These are phyloP conservation scores for Coprinellus micaceus DNA, from an alignment of 768 basidiomycete genomes.

Conservation along the genomic window DNA sequence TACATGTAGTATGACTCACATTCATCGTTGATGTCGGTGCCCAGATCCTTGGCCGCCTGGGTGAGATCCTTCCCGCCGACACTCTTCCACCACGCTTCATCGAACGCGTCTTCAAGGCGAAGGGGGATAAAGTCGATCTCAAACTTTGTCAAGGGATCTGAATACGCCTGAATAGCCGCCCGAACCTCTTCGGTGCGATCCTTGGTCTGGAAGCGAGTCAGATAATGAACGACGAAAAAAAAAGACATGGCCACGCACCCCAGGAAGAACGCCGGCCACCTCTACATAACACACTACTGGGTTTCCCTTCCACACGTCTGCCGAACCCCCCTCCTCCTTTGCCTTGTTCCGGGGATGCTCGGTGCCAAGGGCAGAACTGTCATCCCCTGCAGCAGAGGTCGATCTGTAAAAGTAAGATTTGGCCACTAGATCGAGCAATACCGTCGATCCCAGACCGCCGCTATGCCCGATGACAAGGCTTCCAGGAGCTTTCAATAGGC, in stretches of 20 bases:
- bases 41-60: conserved; percentile 21
- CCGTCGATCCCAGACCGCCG: conserved; percentile 75
- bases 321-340: conserved; percentile 12
- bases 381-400: conserved; percentile 16
- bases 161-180: conserved; percentile 42
- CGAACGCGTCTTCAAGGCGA: conserved; percentile 73
- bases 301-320: conserved; percentile 52
- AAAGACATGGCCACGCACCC: conserved; percentile 38
- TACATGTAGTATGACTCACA: conserved; percentile 27
- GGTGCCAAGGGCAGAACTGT: conserved; percentile 44
- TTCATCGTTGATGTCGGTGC: conserved; percentile 52
- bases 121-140: conserved; percentile 56
- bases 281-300: conserved; percentile 70
- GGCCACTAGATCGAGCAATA: conserved; percentile 66
- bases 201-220: conserved; percentile 37
- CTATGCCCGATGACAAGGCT: conserved; percentile 69
- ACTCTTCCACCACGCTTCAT: conserved; percentile 59
- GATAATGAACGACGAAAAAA: conserved; percentile 13
- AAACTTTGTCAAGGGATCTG: conserved; percentile 22
- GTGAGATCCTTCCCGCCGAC: conserved; percentile 32
- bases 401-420: conserved; percentile 46
- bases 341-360: conserved; percentile 60
- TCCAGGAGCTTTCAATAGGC: conserved; percentile 56
- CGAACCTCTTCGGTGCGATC: conserved; percentile 55
- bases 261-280: conserved; percentile 54